A percentile compares a stretch with the other conserved stretches of the same genome.
These are phyloP conservation scores for Pseudogymnoascus sp. DNA, from an alignment of 2,329 filamentous ascomycete genomes.

Conservation along the genomic window DNA sequence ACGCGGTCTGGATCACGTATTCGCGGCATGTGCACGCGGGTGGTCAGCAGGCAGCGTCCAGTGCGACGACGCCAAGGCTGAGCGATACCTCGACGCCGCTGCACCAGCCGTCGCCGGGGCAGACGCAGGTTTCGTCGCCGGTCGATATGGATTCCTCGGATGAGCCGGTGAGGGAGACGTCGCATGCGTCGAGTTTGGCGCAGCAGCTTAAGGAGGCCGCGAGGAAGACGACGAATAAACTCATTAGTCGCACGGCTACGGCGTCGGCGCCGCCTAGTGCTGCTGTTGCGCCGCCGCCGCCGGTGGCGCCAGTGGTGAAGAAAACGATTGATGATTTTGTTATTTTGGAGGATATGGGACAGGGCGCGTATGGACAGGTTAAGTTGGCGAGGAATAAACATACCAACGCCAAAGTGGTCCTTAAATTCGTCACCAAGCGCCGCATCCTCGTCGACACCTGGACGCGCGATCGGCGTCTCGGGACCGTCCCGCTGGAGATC, in stretches of 20 bases:
- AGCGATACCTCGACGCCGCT: constrained; percentile 62
- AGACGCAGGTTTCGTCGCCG: constrained; percentile 51
- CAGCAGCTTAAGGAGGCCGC: constrained; percentile 50
- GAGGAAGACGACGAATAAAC: constrained; percentile 43
- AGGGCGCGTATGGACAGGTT: constrained; percentile 95
- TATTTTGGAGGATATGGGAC: constrained; percentile 95
- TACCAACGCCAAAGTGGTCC: constrained; percentile 70
- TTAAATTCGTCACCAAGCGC: constrained; percentile 96
- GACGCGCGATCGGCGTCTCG: constrained; percentile 86
- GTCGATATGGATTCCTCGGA: constrained; percentile 46
- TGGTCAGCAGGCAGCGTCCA: constrained; percentile 47
- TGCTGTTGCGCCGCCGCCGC: constrained; percentile 24
- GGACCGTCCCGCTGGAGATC: constrained; percentile 92
- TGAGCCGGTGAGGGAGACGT: constrained; percentile 32
- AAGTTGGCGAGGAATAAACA: constrained; percentile 81
- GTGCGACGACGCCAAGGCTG: constrained; percentile 53
- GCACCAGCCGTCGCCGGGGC: constrained; percentile 70
- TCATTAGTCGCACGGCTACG: constrained; percentile 31
- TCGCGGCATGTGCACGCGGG: constrained; percentile 82
- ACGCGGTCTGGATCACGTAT: constrained; percentile 95
- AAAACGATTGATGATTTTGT: constrained; percentile 84
- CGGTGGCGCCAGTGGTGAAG: constrained; percentile 42
- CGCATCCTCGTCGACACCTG: constrained; percentile 97
- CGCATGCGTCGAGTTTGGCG: constrained; percentile 41
- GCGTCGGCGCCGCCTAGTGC: constrained; percentile 13